These are phyloP conservation scores for Detonula confervacea DNA, from an alignment of 352 stramenopile genomes.

Conservation along the genomic window DNA sequence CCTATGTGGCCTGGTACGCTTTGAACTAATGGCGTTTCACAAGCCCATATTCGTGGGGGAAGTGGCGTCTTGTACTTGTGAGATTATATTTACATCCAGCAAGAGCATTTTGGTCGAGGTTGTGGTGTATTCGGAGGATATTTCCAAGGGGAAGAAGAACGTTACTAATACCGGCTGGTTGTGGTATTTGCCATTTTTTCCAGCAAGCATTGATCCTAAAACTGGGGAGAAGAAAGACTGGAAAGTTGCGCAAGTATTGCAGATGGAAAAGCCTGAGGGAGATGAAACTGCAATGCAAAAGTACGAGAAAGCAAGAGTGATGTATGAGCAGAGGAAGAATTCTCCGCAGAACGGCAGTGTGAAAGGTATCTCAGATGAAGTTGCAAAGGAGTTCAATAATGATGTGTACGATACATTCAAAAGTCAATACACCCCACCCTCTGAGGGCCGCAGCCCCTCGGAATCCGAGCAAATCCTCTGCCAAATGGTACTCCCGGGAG, in stretches of 20 bases:
- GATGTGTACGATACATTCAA: neutral
- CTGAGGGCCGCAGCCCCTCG: neutral
- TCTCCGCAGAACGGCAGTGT: neutral
- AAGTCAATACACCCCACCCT: neutral
- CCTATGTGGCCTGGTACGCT: neutral
- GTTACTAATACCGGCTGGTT: neutral
- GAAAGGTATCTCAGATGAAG: neutral
- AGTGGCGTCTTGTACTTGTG: neutral
- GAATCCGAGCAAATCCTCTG: slow-evolving; percentile 4
- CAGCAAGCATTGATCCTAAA: neutral
- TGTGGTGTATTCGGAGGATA: neutral
- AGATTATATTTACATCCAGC: slow-evolving; percentile 1
- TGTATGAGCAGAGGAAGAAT: neutral
- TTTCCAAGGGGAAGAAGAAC: neutral
- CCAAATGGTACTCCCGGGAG: neutral
- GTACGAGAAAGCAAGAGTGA: neutral
- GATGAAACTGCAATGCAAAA: slow-evolving; percentile 2
- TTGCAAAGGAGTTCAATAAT: neutral
- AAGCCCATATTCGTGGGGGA: slow-evolving; percentile 1
- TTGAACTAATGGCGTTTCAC: slow-evolving; percentile 1
- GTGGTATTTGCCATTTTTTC: slow-evolving; percentile 5
- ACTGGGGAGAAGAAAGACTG: neutral
- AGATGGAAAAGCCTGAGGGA: neutral
- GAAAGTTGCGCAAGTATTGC: neutral
- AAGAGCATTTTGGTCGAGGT: slow-evolving; percentile 7